Evolutionary conservation across 2,329 filamentous ascomycete genomes (phyloP).

Genomic region (Fusarium tjaetaba): DNA sequence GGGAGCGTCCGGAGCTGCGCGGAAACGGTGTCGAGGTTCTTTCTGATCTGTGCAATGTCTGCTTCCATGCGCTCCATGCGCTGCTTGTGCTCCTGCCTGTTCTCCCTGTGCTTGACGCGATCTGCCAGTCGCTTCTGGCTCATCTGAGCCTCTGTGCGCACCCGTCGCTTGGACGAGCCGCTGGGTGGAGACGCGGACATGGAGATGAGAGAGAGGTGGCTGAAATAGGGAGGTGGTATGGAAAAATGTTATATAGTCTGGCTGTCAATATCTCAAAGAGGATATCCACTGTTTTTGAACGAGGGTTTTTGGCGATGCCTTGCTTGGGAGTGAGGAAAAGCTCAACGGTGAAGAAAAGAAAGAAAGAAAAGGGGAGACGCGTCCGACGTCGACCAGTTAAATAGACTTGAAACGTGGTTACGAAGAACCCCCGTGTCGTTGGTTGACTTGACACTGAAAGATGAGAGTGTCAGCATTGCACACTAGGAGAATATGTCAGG

Average conservation of each 20-base stretch:
- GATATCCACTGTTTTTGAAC: conserved; percentile 10
- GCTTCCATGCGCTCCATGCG: conserved; percentile 43
- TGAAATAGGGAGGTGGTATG: conserved; percentile 1
- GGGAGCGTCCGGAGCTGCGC: conserved; percentile 27
- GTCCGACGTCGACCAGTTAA: conserved; percentile 37
- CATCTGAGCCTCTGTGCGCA: conserved; percentile 42
- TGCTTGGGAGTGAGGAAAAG: background rate
- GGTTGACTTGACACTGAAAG: conserved; percentile 4
- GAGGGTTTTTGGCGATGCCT: conserved; percentile 1
- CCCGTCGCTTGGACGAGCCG: conserved; percentile 27
- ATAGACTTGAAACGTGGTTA: conserved; percentile 3
- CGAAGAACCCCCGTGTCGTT: background rate
- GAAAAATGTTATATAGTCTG: background rate
- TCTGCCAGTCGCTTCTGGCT: conserved; percentile 42
- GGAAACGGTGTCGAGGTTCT: conserved; percentile 33
- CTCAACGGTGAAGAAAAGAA: background rate
- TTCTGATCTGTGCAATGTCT: conserved; percentile 38
- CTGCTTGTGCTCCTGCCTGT: conserved; percentile 40
- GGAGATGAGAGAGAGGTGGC: background rate
- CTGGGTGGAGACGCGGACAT: conserved; percentile 31
- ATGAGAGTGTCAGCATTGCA: background rate
- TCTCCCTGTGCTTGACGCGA: conserved; percentile 41
- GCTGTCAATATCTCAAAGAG: background rate
- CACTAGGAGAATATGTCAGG: conserved; percentile 1
- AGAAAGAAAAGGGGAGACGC: background rate